Evolutionary conservation across 2,329 filamentous ascomycete genomes (phyloP).

Genomic region (Colletotrichum plurivorum): DNA sequence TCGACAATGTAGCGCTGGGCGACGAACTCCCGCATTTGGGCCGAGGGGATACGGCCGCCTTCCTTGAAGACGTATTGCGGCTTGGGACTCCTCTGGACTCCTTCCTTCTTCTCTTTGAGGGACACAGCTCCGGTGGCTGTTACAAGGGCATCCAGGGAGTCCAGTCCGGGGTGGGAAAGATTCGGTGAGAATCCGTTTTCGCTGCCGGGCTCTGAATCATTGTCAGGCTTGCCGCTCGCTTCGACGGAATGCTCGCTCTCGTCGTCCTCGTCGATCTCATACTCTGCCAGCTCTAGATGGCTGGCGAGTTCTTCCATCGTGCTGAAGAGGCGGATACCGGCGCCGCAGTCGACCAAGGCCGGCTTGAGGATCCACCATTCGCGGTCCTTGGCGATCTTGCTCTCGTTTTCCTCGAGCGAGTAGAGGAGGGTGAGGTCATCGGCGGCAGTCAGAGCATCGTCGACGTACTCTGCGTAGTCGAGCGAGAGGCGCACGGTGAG

Average conservation of each 20-base stretch:
- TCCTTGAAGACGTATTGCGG: constrained; percentile 48
- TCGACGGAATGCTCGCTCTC: constrained; percentile 42
- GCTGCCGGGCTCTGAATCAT: constrained; percentile 21
- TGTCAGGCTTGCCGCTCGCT: neutral
- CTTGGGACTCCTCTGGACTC: constrained; percentile 24
- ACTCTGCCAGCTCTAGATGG: constrained; percentile 52
- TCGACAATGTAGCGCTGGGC: constrained; percentile 54
- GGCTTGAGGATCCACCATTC: constrained; percentile 59
- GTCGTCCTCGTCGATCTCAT: constrained; percentile 48
- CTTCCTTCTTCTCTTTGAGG: constrained; percentile 14
- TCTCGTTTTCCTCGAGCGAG: constrained; percentile 52
- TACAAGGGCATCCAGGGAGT: constrained; percentile 49
- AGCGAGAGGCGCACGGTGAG: constrained; percentile 52
- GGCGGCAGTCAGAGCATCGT: constrained; percentile 53
- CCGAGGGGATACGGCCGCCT: constrained; percentile 52
- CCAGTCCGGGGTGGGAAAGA: constrained; percentile 46
- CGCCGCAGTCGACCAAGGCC: constrained; percentile 55
- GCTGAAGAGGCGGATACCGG: constrained; percentile 56
- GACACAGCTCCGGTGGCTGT: constrained; percentile 46
- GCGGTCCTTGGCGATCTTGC: constrained; percentile 45
- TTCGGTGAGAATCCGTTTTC: constrained; percentile 42
- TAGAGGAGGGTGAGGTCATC: constrained; percentile 52
- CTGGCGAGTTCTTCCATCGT: constrained; percentile 53
- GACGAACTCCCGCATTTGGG: constrained; percentile 55
- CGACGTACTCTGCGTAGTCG: constrained; percentile 56